A percentile compares a stretch with the other conserved stretches of the same genome.
Conservation (phyloP, 169 alveolate species). For the Eimeria falciformis region DNA sequence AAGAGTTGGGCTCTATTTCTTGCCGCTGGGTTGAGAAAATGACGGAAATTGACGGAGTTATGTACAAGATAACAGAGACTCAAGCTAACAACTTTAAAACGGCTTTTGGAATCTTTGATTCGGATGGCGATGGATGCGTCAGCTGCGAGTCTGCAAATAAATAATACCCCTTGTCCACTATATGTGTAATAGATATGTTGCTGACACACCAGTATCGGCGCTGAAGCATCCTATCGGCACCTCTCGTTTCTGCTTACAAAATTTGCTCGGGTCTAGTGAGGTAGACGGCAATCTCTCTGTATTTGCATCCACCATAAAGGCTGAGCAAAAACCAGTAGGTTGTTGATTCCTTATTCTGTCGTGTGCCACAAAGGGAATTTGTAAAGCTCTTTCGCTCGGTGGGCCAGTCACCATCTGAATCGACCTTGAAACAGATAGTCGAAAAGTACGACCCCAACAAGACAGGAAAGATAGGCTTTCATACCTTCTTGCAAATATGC, state of each 20-base stretch:
- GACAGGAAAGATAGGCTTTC: conserved; percentile 48
- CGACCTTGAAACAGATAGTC: conserved; percentile 20
- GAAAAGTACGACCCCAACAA: conserved; percentile 55
- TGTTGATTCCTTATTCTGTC: no score
- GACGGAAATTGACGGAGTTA: conserved; percentile 73
- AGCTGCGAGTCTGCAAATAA: conserved; percentile 23
- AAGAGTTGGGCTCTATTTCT: no score
- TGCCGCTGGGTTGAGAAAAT: conserved; percentile 14
- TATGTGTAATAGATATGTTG: no score
- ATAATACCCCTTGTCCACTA: no score
- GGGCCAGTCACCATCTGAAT: conserved; percentile 77
- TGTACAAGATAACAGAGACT: conserved; percentile 75
- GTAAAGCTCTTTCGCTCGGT: conserved; percentile 74
- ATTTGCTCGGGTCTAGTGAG: no score
- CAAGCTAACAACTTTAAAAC: conserved; percentile 74
- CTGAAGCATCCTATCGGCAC: no score
- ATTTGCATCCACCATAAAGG: no score
- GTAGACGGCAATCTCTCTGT: no score
- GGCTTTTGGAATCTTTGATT: conserved; percentile 71
- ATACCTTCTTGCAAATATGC: conserved; percentile 69
- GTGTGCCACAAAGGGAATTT: conserved; percentile 67
- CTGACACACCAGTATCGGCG: no score
- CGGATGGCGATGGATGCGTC: conserved; percentile 74
- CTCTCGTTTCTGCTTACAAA: no score
- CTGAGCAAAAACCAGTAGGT: no score